Conservation (phyloP, 164 flowering plant genomes). For the Amborella trichopoda region DNA sequence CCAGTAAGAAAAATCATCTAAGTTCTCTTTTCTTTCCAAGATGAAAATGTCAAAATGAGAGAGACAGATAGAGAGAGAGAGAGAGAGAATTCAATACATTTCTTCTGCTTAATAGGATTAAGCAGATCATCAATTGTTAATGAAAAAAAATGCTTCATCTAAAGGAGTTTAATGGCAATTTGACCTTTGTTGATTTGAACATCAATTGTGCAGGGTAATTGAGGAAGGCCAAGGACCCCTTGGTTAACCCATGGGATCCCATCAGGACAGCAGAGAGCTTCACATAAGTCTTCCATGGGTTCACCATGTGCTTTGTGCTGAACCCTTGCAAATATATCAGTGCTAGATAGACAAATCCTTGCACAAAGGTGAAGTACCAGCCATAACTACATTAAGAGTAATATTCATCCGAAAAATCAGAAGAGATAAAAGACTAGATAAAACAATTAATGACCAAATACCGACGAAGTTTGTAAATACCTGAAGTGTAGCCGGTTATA, state of each 20-base stretch:
- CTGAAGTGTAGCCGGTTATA: conserved; percentile 77
- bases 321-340: conserved; percentile 76
- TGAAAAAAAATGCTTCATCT: too few relatives aligned
- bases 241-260: conserved; percentile 91
- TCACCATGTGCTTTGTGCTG: conserved; percentile 76
- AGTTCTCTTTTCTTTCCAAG: too few relatives aligned
- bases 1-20: too few relatives aligned
- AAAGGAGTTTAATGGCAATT: too few relatives aligned
- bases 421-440: not conserved
- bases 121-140: too few relatives aligned
- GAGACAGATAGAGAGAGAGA: too few relatives aligned
- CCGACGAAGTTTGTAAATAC: conserved; percentile 12
- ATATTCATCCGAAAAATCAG: not conserved
- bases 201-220: conserved; percentile 92
- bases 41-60: too few relatives aligned
- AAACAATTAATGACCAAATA: too few relatives aligned
- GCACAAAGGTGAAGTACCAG: conserved; percentile 93
- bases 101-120: too few relatives aligned
- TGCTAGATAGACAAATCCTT: conserved; percentile 65
- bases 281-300: conserved; percentile 70
- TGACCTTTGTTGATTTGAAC: conserved; percentile 94
- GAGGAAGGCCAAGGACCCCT: conserved; percentile 82
- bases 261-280: conserved; percentile 81
- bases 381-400: conserved; percentile 53
- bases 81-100: too few relatives aligned